These are phyloP conservation scores for Solanum ahanhuiri DNA, from an alignment of 257 asterid genomes.

Conservation along the genomic window DNA sequence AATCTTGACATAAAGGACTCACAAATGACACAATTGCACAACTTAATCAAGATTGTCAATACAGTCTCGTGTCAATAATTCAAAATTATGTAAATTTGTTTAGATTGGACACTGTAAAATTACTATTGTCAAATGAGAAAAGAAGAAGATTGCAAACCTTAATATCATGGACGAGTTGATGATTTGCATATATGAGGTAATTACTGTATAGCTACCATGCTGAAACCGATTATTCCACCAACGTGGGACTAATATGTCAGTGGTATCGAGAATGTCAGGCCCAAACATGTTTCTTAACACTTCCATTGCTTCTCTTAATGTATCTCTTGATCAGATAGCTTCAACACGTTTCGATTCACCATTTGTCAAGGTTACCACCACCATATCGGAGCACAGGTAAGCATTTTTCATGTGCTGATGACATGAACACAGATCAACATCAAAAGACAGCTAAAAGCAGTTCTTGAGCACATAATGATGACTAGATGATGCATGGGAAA, in stretches of 20 bases:
- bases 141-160: conserved; percentile 37
- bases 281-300: conserved; percentile 82
- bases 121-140: not conserved
- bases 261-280: conserved; percentile 49
- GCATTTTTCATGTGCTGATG: conserved; percentile 91
- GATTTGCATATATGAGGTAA: conserved; percentile 55
- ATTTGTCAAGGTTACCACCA: conserved; percentile 77
- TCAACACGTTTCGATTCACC: conserved; percentile 79
- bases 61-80: not conserved
- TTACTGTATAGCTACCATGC: conserved; percentile 77
- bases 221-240: conserved; percentile 95
- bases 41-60: not conserved
- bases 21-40: not conserved
- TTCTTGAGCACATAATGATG: not conserved
- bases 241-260: conserved; percentile 65
- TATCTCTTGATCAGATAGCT: conserved; percentile 54
- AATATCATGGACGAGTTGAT: conserved; percentile 43
- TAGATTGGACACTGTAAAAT: not conserved
- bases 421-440: conserved; percentile 5
- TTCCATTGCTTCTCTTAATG: conserved; percentile 79
- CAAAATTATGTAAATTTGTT: not conserved
- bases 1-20: not conserved
- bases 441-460: not conserved
- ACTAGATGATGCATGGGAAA: not conserved
- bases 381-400: conserved; percentile 72